Evolutionary conservation across 1,284 basidiomycete genomes (phyloP).

Genomic region (Cryptococcus hybrid): DNA sequence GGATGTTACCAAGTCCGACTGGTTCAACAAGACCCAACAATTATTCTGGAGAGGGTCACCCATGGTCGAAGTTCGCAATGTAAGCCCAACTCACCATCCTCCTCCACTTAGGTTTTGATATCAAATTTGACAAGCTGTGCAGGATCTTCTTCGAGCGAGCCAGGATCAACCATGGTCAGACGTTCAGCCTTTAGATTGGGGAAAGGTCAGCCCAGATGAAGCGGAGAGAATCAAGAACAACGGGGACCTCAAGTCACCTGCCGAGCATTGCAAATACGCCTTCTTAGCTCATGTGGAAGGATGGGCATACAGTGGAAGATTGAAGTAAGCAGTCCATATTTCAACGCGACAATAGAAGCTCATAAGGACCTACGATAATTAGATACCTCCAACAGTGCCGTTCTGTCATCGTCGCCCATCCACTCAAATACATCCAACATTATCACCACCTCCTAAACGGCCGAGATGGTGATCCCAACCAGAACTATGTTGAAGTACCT

Average conservation of each 20-base stretch:
- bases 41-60: conserved; percentile 44
- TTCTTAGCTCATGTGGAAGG: conserved; percentile 49
- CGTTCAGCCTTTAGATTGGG: conserved; percentile 31
- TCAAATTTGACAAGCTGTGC: background rate
- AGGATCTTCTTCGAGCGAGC: conserved; percentile 36
- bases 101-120: background rate
- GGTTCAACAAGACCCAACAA: conserved; percentile 38
- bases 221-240: conserved; percentile 13
- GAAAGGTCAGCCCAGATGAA: conserved; percentile 24
- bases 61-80: conserved; percentile 38
- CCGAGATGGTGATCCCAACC: conserved; percentile 30
- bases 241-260: conserved; percentile 31
- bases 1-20: conserved; percentile 15
- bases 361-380: background rate
- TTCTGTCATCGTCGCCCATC: conserved; percentile 43
- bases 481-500: conserved; percentile 44
- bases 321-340: conserved; percentile 29
- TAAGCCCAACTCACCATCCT: conserved; percentile 7
- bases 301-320: conserved; percentile 42
- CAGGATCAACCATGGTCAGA: conserved; percentile 30
- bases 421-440: conserved; percentile 41
- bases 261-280: conserved; percentile 47
- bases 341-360: background rate
- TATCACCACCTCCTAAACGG: conserved; percentile 47
- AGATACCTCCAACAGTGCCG: conserved; percentile 47